Evolutionary conservation across 2,329 filamentous ascomycete genomes (phyloP), one percentile per base, ranked within the genome.

Genomic region (Aureobasidium musti): DNA sequence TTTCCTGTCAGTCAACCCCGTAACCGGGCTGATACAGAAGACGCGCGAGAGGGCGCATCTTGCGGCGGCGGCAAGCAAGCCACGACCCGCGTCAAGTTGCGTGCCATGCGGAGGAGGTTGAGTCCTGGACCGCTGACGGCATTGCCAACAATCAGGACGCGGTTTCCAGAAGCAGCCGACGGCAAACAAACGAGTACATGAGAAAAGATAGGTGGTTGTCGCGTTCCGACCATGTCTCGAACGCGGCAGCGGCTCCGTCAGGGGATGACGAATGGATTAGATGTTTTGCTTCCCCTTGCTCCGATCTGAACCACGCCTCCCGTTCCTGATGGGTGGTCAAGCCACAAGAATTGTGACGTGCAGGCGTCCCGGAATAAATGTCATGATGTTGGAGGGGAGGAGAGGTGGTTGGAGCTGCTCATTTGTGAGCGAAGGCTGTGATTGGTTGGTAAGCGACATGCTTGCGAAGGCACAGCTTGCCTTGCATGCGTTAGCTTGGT

Each of bases 211-310:
- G 30, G 39, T 50, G 35, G 33, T 63, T 39, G 59, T 23, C 45
- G 33, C 45, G 59, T 30, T 23, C 35, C 6, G 45, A 19, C 43
- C 41, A 61, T 61, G 43, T 61, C 57, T 49, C 14, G 33, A 39
- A n/a, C 21, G 57, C 59, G 59, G 59, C 59, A 50, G 28, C 45
- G 45, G 45, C 17, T 63, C 59, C 59, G n/a, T 23, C 30, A 26
- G 13, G 28, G 28, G 45, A 63, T 63, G 59, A 63, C 59, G 59
- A 63, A 50, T 63, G 43, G 3, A 37, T 63, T 35, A 63, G 59
- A 63, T 63, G 59, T 63, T 63, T 52, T 63, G 59, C 59, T 63
- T 52, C 33, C 23, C 61, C 61, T 64, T 64, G 61, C 61, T 64
- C 49, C 49, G 37, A 64, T 64, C 37, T 64, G 61, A 45, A 54